phyloP scores from a whole-genome alignment of 768 basidiomycete genomes.

The Kwoniella sp. region DNA sequence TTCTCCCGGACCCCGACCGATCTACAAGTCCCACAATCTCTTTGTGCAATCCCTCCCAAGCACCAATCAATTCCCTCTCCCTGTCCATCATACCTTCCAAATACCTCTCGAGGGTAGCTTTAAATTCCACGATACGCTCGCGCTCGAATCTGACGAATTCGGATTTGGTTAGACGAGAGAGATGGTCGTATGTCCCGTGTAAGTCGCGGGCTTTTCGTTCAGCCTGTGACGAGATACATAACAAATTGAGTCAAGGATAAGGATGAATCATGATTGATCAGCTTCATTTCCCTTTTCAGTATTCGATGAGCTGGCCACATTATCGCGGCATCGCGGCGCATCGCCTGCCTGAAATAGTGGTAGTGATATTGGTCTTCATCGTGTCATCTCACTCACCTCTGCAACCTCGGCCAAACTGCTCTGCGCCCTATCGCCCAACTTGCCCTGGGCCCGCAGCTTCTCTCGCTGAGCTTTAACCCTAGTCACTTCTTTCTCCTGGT shows the following conservation, averaged over 20 bases:
- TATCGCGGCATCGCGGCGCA: no score
- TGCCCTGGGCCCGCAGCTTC: slow-evolving; percentile 74
- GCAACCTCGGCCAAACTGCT: slow-evolving; percentile 76
- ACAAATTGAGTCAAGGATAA: no score
- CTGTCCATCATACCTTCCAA: slow-evolving; percentile 81
- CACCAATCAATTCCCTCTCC: slow-evolving; percentile 78
- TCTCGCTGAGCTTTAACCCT: slow-evolving; percentile 78
- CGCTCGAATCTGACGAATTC: slow-evolving; percentile 90
- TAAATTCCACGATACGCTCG: slow-evolving; percentile 92
- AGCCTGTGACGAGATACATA: slow-evolving; percentile 61
- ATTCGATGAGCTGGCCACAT: no score
- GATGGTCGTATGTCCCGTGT: slow-evolving; percentile 84
- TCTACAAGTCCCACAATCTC: slow-evolving; percentile 62
- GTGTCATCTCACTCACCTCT: slow-evolving; percentile 62
- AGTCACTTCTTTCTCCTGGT: slow-evolving; percentile 71
- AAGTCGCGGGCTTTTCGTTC: slow-evolving; percentile 81
- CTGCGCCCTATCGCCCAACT: slow-evolving; percentile 62
- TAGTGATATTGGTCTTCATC: no score
- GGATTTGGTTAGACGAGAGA: slow-evolving; percentile 80
- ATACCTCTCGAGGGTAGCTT: slow-evolving; percentile 75
- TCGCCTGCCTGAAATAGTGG: no score
- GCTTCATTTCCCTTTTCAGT: no score
- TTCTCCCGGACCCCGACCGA: slow-evolving; percentile 28
- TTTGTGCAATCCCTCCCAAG: slow-evolving; percentile 83
- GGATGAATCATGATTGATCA: no score